phyloP scores from a whole-genome alignment of 352 stramenopile species.

The Peronospora destructor region DNA sequence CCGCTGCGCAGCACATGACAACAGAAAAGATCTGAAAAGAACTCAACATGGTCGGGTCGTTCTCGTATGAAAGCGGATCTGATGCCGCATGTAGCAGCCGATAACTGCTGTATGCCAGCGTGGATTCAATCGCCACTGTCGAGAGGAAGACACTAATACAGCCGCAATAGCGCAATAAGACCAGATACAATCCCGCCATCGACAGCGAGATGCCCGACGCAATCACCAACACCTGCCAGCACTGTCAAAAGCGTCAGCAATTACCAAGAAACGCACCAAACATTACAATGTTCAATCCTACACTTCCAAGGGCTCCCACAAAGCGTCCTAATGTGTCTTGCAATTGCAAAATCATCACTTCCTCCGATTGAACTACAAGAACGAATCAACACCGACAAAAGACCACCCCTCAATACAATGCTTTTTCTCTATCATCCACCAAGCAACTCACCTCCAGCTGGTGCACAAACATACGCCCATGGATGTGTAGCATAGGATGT shows the following conservation, averaged over 20 bases:
- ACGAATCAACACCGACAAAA: background rate
- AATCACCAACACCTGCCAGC: conserved; percentile 60
- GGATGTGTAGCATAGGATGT: conserved; percentile 58
- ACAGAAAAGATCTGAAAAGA: conserved; percentile 57
- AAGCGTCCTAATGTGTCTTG: conserved; percentile 70
- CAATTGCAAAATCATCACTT: conserved; percentile 56
- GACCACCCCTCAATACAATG: background rate
- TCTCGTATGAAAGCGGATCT: conserved; percentile 39
- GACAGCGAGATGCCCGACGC: conserved; percentile 53
- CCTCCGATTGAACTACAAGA: conserved; percentile 37
- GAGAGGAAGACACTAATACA: conserved; percentile 69
- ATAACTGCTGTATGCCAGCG: conserved; percentile 61
- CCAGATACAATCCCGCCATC: conserved; percentile 50
- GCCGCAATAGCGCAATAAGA: conserved; percentile 63
- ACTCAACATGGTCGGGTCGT: conserved; percentile 65
- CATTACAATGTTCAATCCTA: conserved; percentile 15
- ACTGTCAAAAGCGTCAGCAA: conserved; percentile 24
- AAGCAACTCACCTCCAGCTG: conserved; percentile 37
- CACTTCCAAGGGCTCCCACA: conserved; percentile 66
- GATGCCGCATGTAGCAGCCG: conserved; percentile 42
- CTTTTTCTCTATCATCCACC: background rate
- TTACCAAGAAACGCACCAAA: background rate
- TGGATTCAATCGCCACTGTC: conserved; percentile 50
- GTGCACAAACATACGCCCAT: conserved; percentile 65
- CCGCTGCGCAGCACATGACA: conserved; percentile 46